Evolutionary conservation across 1,139 yeast species (phyloP).

Genomic region (Geotrichum histeridarum): DNA sequence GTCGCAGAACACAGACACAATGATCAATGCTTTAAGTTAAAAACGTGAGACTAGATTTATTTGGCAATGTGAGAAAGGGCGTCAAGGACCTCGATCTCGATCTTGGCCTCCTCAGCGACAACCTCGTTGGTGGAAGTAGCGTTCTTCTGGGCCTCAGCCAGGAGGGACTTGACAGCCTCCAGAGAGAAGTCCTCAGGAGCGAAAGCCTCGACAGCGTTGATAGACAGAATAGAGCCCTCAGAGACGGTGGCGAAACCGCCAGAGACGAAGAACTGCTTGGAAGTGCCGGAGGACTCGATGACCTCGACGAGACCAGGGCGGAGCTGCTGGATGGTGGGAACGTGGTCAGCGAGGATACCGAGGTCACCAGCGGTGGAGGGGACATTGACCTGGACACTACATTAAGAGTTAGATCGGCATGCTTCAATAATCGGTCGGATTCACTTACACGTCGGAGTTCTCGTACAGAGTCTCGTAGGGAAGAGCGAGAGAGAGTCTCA

Average conservation of each 20-base stretch:
- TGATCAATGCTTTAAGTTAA: constrained; percentile 1
- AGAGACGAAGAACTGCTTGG: constrained; percentile 80
- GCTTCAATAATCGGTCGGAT: background rate
- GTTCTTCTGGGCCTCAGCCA: constrained; percentile 94
- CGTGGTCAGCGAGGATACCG: constrained; percentile 97
- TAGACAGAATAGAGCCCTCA: constrained; percentile 86
- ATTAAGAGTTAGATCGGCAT: constrained; percentile 20
- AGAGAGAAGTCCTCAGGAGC: constrained; percentile 84
- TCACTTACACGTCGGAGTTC: constrained; percentile 44
- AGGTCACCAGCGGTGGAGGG: constrained; percentile 96
- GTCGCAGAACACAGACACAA: background rate
- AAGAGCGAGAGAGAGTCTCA: constrained; percentile 84
- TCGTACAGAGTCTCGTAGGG: constrained; percentile 40
- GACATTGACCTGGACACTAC: constrained; percentile 83
- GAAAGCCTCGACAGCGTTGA: constrained; percentile 94
- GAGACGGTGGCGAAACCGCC: constrained; percentile 98
- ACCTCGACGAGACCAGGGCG: constrained; percentile 94
- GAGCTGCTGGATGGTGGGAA: constrained; percentile 95
- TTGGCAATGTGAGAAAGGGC: constrained; percentile 87
- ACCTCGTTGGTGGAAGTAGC: constrained; percentile 74
- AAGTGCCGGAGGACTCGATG: constrained; percentile 70
- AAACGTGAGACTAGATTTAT: constrained; percentile 38
- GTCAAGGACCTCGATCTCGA: constrained; percentile 93
- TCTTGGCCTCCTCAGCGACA: constrained; percentile 89
- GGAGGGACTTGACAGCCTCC: constrained; percentile 71